Evolutionary conservation across 1,139 yeast species (phyloP), one percentile per base, ranked within the genome.

Genomic region (Diutina pseudorugosa): DNA sequence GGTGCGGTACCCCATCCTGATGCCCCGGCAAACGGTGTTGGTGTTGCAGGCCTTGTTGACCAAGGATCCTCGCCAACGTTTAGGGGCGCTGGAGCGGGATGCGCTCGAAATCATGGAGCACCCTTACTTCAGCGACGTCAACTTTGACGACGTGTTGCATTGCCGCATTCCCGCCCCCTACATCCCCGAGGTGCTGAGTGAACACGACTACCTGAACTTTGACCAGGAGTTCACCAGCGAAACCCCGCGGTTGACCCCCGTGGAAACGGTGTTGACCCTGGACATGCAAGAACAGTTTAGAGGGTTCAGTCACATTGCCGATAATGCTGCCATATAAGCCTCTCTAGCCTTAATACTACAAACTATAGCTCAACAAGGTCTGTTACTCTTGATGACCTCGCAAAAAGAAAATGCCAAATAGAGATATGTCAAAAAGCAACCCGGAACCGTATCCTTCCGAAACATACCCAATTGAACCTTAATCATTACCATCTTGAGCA

Each of bases 11-110:
- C 98, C 98, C 40, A 89, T 93, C 57, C 94, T 91, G 65, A 93
- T 93, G 97, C 95, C 97, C 1, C 84, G 96, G 56, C 97, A 90
- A 66, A 90, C 97, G 1, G 98, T 94, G 25, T 89, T 94, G 58
- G 85, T 93, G 50, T 77, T 93, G 66, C 98, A 91, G 68, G 91
- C 93, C 50, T 76, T 93, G 58, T 74, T 93, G 58, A 88, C 96
- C 1, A 85, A 95, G 63, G 97, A 93, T 63, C 96, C 98, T 12
- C 70, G 70, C 27, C 73, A 76, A 58, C 85, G 99, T 64, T 73
- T 93, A 48, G 98, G 98, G 33, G 78, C 91, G 20, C 85, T 96
- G 12, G 84, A 85, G 53, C 76, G 83, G 55, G 98, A 93, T 68
- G 98, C 98, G 0, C 75, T 76, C 55, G 98, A 93, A 55, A 86